Evolutionary conservation across 345 rosid species (phyloP), one percentile per base, ranked within the genome.

Genomic region (Rhizophora apiculata): DNA sequence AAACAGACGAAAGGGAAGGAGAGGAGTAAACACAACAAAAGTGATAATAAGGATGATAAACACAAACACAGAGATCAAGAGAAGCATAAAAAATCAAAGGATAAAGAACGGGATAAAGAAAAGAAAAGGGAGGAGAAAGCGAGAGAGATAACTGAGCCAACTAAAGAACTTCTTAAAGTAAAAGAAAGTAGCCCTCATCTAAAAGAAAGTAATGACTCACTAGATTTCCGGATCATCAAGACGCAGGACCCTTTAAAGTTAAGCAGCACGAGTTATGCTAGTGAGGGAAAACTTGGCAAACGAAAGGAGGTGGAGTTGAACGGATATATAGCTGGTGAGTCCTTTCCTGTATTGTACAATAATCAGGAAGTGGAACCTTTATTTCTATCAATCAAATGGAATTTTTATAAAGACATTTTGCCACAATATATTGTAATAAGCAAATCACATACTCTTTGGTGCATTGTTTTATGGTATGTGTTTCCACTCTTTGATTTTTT

Each of bases 111-210:
- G 72, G 77, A 68, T 58, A 83, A 84, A 37, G 78, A 80, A 54
- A 77, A 74, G 78, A 80, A 78, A 75, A 74, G 64, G 72, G 78
- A 84, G 76, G 82, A 83, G 75, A 84, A 79, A 68, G 64, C 71
- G 43, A 77, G 74, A 73, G 80, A 77, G 70, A 71, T 79, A 37
- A 80, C 34, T 51, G 75, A 65, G 70, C 68, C 29, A 39, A 75
- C 69, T 66, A 67, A 71, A 62, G 87, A 77, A 71, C 85, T 60
- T 72, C 75, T 64, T 65, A 82, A 76, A 60, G 61, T 73, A 30
- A 75, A 70, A 63, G 79, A 67, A 58, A 70, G 7, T 49, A 65
- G 16, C 52, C 49, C 55, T 15, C 65, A 67, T 54, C 52, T 67
- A 55, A 54, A 74, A 57, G 77, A 71, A 30, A 70, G 59, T 21